Base-by-base conservation (phyloP, 225 moss, liverwort and hornwort genomes). In the Sphagnum contortum region DNA sequence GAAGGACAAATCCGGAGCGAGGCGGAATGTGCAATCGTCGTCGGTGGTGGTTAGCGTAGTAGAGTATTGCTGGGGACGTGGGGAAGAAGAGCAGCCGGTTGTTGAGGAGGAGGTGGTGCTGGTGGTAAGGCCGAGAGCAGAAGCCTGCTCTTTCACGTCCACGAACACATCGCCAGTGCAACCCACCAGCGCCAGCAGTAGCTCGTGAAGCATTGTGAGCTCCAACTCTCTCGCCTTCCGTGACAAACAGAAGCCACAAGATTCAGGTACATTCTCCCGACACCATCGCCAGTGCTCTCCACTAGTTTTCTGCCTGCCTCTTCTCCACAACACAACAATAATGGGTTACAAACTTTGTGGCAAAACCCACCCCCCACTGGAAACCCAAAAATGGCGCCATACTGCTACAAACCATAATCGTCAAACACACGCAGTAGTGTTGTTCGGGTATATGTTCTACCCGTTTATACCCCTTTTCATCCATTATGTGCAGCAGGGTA, bases 131-230 rank as follows among this genome's bases (percentile, higher is more conserved):
- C 98, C 93, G 14, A 93, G 87, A 59, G 87, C 82, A 48, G 79
- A 74, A 57, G 91, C 86, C 69, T 91, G 90, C 81, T 98, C 89
- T 70, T 88, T 86, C 45, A 91, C 85, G 64, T 98, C 98, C 72
- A 98, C 86, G 49, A 98, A 98, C 57, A 98, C 93, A 83, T 98
- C 98, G 50, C 98, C 98, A 2, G 98, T 98, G 66, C 91, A 98
- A 75, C 98, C 98, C 57, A 98, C 98, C 66, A 98, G 71, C 69
- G 98, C 98, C 65, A 98, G 83, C 80, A 98, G 63, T 75, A 98
- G 72, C 84, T 98, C 98, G 78, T 98, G 93, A 80, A 98, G 76
- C 98, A 98, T 98, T 53, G 76, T 67, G 51, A 29, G 29, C 44
- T 57, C 54, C 62, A 9, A 5, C 44, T 53, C 29, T 9, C 8